Evolutionary conservation across 2,329 filamentous ascomycete genomes (phyloP), one percentile per base, ranked within the genome.

Genomic region (Leptographium radiaticola): DNA sequence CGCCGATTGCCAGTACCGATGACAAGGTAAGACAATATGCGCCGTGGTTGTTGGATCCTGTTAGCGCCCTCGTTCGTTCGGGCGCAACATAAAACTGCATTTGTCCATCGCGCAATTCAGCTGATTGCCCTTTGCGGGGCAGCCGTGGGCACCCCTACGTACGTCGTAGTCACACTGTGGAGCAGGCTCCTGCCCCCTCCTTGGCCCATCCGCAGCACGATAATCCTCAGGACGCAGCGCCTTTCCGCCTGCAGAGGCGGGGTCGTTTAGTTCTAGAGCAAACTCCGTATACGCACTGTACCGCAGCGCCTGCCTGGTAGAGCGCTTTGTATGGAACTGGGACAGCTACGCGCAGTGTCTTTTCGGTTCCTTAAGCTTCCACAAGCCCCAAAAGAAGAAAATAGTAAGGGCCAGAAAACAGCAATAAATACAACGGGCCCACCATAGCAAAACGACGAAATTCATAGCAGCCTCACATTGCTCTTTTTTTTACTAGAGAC

Each of bases 351-450:
- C 48, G 30, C 48, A 31, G 56, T 56, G 60, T 62, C 61, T 60
- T 60, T 59, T 47, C 49, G 61, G 49, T 62, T 62, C 61, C 59
- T 57, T 54, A 53, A 60, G 54, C 57, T 62, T 62, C 60, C 55
- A 58, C 53, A 50, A 51, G 47, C 52, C 51, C 56, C 53, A 25
- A 54, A 33, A 36, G n/a, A 44, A 45, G 30, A 38, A 44, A 48
- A 57, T 55, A 57, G 47, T 49, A 56, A 51, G 47, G 42, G 45
- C 39, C 53, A 52, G 53, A 53, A 53, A 53, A 34, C 40, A 53
- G 9, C 53, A 53, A 51, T 47, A 53, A 53, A 53, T 45, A 39
- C 20, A 48, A 33, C 20, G 55, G 57, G 55, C 49, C 58, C 58
- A 59, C 58, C 57, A 59, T 59, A 59, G 58, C 58, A 59, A 54